Conservation (phyloP, 2,329 filamentous ascomycete genomes). For the Emydomyces testavorans region DNA sequence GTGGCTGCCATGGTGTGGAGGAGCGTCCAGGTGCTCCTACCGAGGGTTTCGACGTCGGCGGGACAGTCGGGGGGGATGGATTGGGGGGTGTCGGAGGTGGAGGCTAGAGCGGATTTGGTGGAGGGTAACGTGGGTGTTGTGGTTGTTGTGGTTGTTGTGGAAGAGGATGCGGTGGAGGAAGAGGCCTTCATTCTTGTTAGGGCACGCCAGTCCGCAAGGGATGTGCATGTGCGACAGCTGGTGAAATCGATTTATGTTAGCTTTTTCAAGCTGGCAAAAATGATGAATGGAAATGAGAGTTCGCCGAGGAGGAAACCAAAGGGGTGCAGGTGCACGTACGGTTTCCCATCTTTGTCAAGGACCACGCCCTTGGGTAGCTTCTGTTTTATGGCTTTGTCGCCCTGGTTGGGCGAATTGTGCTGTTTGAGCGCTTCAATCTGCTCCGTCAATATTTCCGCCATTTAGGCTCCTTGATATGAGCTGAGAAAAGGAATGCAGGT, state of each 20-base stretch:
- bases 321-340: constrained; percentile 26
- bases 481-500: no score
- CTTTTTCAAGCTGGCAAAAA: no score
- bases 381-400: constrained; percentile 19
- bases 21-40: constrained; percentile 83
- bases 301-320: neutral
- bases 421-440: constrained; percentile 17
- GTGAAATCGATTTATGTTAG: constrained; percentile 1
- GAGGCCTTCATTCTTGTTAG: constrained; percentile 32
- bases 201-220: constrained; percentile 36
- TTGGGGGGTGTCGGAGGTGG: constrained; percentile 19
- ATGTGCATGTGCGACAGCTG: constrained; percentile 41
- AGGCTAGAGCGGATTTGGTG: constrained; percentile 20
- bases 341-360: constrained; percentile 41
- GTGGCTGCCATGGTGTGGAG: constrained; percentile 82
- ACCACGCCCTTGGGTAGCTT: constrained; percentile 39
- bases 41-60: constrained; percentile 76
- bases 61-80: constrained; percentile 58
- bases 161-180: constrained; percentile 14
- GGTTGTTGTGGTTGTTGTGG: constrained; percentile 23
- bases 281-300: neutral
- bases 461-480: no score
- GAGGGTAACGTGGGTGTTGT: constrained; percentile 29
- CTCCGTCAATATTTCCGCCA: constrained; percentile 21
- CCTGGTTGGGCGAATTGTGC: constrained; percentile 11